Evolutionary conservation across 1,284 basidiomycete species (phyloP).

Genomic region (Cryptococcus floricola): DNA sequence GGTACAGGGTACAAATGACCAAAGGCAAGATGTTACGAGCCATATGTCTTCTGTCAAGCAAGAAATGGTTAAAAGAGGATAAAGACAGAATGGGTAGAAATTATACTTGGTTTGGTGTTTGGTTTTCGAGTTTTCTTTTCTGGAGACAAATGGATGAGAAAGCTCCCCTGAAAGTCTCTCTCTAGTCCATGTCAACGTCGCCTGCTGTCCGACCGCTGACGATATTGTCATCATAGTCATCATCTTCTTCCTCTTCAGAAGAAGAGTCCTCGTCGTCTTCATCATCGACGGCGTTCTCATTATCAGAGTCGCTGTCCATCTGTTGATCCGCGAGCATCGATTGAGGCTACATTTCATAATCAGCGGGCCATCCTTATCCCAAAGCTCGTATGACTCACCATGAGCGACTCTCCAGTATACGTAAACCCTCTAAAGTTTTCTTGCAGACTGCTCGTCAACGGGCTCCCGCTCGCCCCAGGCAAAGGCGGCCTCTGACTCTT

Average conservation of each 20-base stretch:
- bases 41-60: too few species aligned
- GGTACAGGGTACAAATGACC: neutral
- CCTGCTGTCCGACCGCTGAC: slow-evolving; percentile 42
- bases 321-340: slow-evolving; percentile 49
- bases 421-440: slow-evolving; percentile 93
- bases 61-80: neutral
- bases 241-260: slow-evolving; percentile 34
- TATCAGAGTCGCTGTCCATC: slow-evolving; percentile 50
- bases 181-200: slow-evolving; percentile 47
- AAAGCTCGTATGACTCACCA: slow-evolving; percentile 32
- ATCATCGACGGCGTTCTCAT: slow-evolving; percentile 48
- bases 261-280: slow-evolving; percentile 37
- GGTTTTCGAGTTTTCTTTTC: neutral
- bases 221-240: slow-evolving; percentile 44
- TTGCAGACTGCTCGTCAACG: slow-evolving; percentile 82
- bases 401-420: slow-evolving; percentile 75
- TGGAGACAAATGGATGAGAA: neutral
- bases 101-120: slow-evolving; percentile 8
- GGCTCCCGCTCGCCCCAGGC: slow-evolving; percentile 58
- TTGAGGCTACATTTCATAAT: slow-evolving; percentile 27
- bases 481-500: slow-evolving; percentile 34
- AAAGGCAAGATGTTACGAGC: neutral
- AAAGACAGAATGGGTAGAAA: neutral
- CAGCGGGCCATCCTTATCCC: too few species aligned
- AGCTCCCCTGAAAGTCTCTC: neutral